A percentile compares a stretch with the other conserved stretches of the same genome.
Conservation (phyloP, 176 grass and related monocot genomes). For the Oryza australiensis region DNA sequence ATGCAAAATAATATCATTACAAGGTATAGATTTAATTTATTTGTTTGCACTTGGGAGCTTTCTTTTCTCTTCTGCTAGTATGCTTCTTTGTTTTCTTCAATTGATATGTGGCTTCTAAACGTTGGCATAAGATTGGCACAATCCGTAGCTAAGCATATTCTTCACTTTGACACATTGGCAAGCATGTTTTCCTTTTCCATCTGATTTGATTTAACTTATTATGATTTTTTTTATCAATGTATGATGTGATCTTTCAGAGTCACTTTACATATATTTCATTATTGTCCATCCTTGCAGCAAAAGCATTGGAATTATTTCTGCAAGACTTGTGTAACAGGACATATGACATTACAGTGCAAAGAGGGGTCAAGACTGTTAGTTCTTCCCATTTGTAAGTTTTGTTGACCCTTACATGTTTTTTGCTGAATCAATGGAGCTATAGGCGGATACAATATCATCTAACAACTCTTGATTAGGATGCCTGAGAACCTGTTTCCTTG, state of each 20-base stretch:
- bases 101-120: slow-evolving; percentile 1
- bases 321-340: slow-evolving; percentile 96
- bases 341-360: slow-evolving; percentile 69
- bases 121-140: not conserved
- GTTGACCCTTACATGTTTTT: slow-evolving; percentile 10
- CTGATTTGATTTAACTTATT: not conserved
- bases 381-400: slow-evolving; percentile 87
- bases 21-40: not conserved
- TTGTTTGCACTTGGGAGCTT: not conserved
- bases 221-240: slow-evolving; percentile 18
- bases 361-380: slow-evolving; percentile 81
- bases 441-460: not conserved
- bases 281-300: slow-evolving; percentile 56
- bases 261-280: slow-evolving; percentile 16
- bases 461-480: not conserved
- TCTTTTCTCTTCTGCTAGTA: not conserved
- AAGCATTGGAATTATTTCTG: slow-evolving; percentile 96
- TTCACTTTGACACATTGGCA: not conserved
- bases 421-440: not conserved
- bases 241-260: slow-evolving; percentile 2
- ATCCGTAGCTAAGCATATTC: not conserved
- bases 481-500: not conserved
- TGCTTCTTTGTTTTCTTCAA: not conserved
- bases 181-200: slow-evolving; percentile 6
- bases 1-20: not conserved